Evolutionary conservation across 805 yeast species (phyloP), one percentile per base, ranked within the genome.

Genomic region (Monosporozyma aerobia): DNA sequence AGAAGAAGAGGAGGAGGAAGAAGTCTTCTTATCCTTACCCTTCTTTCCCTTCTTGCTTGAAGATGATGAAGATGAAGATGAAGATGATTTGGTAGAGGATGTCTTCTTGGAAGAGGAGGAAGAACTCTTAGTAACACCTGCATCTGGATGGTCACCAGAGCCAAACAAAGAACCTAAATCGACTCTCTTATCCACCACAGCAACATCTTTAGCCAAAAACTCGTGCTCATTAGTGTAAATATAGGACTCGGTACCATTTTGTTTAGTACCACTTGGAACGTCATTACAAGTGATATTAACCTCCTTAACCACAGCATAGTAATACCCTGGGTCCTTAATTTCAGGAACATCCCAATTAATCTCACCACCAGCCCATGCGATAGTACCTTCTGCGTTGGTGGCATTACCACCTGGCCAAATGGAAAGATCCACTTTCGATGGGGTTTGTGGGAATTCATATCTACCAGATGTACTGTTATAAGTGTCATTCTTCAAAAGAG

Each of bases 341-440:
- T 89, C 97, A 3, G 74, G 65, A 13, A 90, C 77, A 67, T 84
- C 70, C 97, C 97, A 90, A 72, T 87, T 75, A 56, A 90, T 81
- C 30, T 57, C 73, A 71, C 97, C 97, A 71, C 96, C 96, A 39
- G 96, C 87, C 90, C 90, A 90, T 53, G 76, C 85, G 56, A 79
- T 74, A 13, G 90, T 84, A 74, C 90, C 90, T 29, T 62, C 57
- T 23, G 77, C 79, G 61, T 76, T 77, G 32, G 73, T 61, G 9
- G 77, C 56, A 56, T 70, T 75, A 68, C 90, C 90, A 72, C 80
- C 90, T 2, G 92, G 89, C 92, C 92, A 85, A 53, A 85, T 65
- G 3, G 90, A 85, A 50, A 84, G 68, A 64, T 85, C 88, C 47
- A 90, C 71, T 63, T 85, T 74, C 50, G 88, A 71, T 10, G 92